These are phyloP conservation scores for Stagonosporopsis cucurbitacearum DNA, from an alignment of 2,329 filamentous ascomycete species.

Conservation along the genomic window DNA sequence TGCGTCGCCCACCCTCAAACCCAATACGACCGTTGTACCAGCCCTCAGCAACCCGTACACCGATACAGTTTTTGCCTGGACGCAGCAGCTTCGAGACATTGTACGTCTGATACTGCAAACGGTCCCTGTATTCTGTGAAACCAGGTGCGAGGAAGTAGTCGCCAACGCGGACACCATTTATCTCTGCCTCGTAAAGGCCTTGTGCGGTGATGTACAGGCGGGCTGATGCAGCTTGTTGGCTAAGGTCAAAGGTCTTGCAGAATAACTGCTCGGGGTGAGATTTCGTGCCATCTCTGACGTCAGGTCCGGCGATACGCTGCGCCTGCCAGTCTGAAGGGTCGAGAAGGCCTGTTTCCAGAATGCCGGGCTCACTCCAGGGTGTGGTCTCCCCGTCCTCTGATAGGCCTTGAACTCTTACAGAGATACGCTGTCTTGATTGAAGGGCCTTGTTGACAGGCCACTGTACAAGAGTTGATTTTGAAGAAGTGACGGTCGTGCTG, in stretches of 20 bases:
- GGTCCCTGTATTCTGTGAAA: neutral
- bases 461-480: neutral
- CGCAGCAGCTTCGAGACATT: neutral
- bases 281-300: neutral
- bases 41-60: neutral
- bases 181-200: constrained; percentile 1
- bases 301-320: neutral
- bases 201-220: neutral
- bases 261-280: constrained; percentile 3
- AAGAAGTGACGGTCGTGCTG: neutral
- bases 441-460: neutral
- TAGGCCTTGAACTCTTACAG: neutral
- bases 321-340: neutral
- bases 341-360: neutral
- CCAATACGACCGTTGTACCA: constrained; percentile 3
- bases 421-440: neutral
- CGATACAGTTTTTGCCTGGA: neutral
- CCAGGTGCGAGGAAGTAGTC: constrained; percentile 2
- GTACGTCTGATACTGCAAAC: constrained; percentile 3
- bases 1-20: neutral
- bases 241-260: neutral
- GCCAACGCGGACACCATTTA: neutral
- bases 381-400: neutral
- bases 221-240: neutral
- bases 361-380: neutral